A percentile compares a stretch with the other conserved stretches of the same genome.
These are phyloP conservation scores for Phytophthora citricola DNA, from an alignment of 352 stramenopile species.

Conservation along the genomic window DNA sequence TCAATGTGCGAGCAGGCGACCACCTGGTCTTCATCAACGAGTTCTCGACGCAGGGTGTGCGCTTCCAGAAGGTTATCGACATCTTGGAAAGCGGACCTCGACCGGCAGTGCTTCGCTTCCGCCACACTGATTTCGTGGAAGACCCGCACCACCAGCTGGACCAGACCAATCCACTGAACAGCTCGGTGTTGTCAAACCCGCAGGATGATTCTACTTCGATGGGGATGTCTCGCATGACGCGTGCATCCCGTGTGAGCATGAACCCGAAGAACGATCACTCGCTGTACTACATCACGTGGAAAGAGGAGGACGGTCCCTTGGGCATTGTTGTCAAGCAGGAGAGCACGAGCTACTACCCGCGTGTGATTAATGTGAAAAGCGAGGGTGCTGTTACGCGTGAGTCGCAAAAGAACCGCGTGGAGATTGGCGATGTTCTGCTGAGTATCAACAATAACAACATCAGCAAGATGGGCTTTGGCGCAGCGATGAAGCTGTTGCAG, in stretches of 20 bases:
- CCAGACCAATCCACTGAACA: conserved; percentile 22
- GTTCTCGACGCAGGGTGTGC: conserved; percentile 81
- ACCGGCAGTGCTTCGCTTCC: conserved; percentile 82
- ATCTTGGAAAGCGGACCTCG: conserved; percentile 83
- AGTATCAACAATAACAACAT: conserved; percentile 94
- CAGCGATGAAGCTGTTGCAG: conserved; percentile 87
- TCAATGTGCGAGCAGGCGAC: conserved; percentile 84
- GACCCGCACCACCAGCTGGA: conserved; percentile 46
- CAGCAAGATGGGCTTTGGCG: conserved; percentile 89
- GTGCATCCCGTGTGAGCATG: conserved; percentile 74
- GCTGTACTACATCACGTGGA: conserved; percentile 92
- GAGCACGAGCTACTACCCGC: conserved; percentile 86
- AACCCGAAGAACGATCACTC: conserved; percentile 88
- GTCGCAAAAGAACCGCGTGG: conserved; percentile 86
- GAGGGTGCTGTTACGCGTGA: conserved; percentile 82
- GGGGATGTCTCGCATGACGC: conserved; percentile 70
- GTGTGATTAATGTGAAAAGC: conserved; percentile 90
- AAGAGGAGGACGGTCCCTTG: conserved; percentile 85
- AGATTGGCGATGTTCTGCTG: conserved; percentile 82
- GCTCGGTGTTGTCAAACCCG: conserved; percentile 59
- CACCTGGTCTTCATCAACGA: conserved; percentile 89
- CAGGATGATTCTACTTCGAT: conserved; percentile 75
- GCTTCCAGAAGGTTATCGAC: conserved; percentile 89
- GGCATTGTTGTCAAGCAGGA: conserved; percentile 90
- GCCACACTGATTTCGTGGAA: conserved; percentile 78